Base-by-base conservation (phyloP, 495 filamentous ascomycete genomes). In the Xylaria scruposa region DNA sequence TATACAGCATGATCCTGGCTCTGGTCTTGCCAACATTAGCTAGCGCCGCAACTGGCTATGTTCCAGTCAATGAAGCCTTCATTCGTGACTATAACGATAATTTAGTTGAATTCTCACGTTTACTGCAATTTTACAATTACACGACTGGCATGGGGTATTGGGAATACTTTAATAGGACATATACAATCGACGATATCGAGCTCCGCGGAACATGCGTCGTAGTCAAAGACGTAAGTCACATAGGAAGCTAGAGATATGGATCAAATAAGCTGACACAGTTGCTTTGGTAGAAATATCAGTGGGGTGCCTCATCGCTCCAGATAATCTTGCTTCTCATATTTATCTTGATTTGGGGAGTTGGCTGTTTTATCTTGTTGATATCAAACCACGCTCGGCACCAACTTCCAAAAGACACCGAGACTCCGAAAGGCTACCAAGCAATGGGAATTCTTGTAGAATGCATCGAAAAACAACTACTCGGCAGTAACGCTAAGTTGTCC, bases 261-360 rank as follows among this genome's bases (percentile, higher is more conserved):
- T 40, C 1, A 31, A 38, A 40, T 61, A 38, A 26, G 3, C 33
- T 61, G 19, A 61, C 17, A 61, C n/a, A 61, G 31, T n/a, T 21
- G 15, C n/a, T 17, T 38, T 61, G 33, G 19, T 61, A 61, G 58
- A 61, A 33, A 31, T 61, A 61, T 61, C 33, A 61, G 31, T 61
- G 58, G 58, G 58, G 58, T 40, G 58, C 31, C 15, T 61, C 58
- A 21, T 42, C 42, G 6, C 33, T 61, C 58, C 58, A 61, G 33
- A 10, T 21, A 24, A 10, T 40, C 13, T 21, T 61, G 1, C 33
- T 61, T 9, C 0, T 61, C 58, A n/a, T 38, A 40, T 42, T 61
- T 10, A 17, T 61, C 31, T 33, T 19, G 7, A 0, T 61, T 61
- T 61, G 58, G 58, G n/a, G 6, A 17, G 36, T 61, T 38, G 58